phyloP scores from a whole-genome alignment of 371 early-diverging fungal genomes.

The Lichtheimia corymbifera region DNA sequence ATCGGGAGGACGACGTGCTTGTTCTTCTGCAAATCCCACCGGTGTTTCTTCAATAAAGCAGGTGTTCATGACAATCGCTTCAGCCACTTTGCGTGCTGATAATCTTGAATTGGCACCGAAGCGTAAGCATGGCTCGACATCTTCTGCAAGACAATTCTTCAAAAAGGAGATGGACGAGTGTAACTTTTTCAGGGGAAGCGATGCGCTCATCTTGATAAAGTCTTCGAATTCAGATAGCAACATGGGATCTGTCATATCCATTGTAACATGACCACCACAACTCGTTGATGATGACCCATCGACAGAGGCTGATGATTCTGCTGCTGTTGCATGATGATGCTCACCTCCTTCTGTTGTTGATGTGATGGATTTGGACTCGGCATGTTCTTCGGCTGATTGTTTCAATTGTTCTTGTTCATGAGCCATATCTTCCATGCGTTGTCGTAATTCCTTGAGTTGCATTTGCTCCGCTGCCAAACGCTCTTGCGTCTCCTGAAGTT shows the following conservation, averaged over 20 bases:
- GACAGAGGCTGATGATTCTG: not conserved
- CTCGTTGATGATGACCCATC: not conserved
- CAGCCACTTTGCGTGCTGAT: constrained; percentile 82
- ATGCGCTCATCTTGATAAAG: constrained; percentile 67
- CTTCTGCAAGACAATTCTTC: constrained; percentile 83
- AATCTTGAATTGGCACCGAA: constrained; percentile 86
- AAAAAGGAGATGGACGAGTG: constrained; percentile 74
- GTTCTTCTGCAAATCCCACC: constrained; percentile 72
- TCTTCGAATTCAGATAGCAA: constrained; percentile 81
- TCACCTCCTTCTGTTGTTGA: not conserved
- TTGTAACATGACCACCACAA: too few relatives aligned
- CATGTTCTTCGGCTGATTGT: constrained; percentile 5
- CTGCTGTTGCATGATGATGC: not conserved
- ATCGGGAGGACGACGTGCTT: constrained; percentile 50
- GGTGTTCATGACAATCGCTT: constrained; percentile 83
- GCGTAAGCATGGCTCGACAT: constrained; percentile 86
- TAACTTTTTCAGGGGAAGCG: constrained; percentile 67
- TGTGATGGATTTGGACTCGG: constrained; percentile 2
- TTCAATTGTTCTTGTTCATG: constrained; percentile 15
- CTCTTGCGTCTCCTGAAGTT: constrained; percentile 69
- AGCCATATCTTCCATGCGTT: constrained; percentile 68
- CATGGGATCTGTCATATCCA: constrained; percentile 51
- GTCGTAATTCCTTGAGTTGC: constrained; percentile 75
- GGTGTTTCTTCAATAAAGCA: constrained; percentile 74
- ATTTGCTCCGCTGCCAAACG: constrained; percentile 72